Evolutionary conservation across 1,284 basidiomycete genomes (phyloP), one percentile per base, ranked within the genome.

Genomic region (Calocybe gambosa): DNA sequence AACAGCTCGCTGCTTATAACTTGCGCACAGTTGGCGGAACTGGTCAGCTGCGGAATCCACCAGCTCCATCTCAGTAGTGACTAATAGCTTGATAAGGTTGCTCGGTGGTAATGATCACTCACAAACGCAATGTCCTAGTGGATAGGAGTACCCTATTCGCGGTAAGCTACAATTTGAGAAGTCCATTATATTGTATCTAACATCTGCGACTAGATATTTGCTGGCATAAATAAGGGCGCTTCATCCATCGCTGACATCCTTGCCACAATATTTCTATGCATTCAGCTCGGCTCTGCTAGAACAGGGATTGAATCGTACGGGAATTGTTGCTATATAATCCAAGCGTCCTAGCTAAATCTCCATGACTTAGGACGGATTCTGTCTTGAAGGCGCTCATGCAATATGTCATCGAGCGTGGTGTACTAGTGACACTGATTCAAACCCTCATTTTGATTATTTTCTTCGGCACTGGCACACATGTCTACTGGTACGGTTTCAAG

Each of bases 341-440:
- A 12, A n/a, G 19, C 2, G 21, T 2, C 12, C 1, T 28, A 15
- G 12, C 18, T 18, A n/a, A 33, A 29, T 26, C 10, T 19, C 1
- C 21, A 15, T 19, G 5, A 33, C 9, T 29, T 23, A 45, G 43
- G 16, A 45, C 43, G 25, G 38, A 38, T n/a, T 39, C 43, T 18
- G 3, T 45, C 1, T 19, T 47, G 35, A 47, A 47, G 16, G 23
- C 46, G 25, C 40, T 47, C 29, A 47, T 42, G 28, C 40, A 43
- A 16, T 50, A 43, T 38, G 41, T 56, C 23, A 43, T 58, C 33
- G 47, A 56, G 18, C 53, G 55, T 36, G 55, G 55, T 16, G 49
- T 53, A n/a, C 49, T 58, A 2, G 54, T 58, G 15, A 55, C 56
- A 1, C 46, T 58, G 23, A 55, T 55, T 26, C 56, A 58, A 29